A percentile compares a stretch with the other conserved stretches of the same genome.
phyloP scores from a whole-genome alignment of 2,329 filamentous ascomycete species.

The Arachnopeziza araneosa region DNA sequence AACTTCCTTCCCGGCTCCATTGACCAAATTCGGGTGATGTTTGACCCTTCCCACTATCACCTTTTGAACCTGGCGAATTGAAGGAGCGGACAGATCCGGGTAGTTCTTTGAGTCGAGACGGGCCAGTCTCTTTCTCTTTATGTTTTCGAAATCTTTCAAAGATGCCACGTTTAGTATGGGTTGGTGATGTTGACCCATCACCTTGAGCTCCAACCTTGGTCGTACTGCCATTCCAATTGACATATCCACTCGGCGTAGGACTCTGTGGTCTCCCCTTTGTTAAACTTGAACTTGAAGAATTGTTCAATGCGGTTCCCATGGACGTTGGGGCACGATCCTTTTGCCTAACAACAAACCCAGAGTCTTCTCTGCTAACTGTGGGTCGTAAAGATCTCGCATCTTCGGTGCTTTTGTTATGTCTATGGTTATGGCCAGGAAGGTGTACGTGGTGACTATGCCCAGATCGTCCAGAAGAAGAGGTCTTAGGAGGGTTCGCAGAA shows the following conservation, averaged over 20 bases:
- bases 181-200: slow-evolving; percentile 45
- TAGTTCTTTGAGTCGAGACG: slow-evolving; percentile 41
- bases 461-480: slow-evolving; percentile 57
- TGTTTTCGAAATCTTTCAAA: slow-evolving; percentile 32
- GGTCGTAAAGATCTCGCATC: slow-evolving; percentile 63
- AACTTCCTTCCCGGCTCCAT: slow-evolving; percentile 28
- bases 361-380: slow-evolving; percentile 71
- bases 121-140: slow-evolving; percentile 50
- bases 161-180: slow-evolving; percentile 28
- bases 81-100: slow-evolving; percentile 50
- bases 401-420: slow-evolving; percentile 67
- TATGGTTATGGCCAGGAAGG: slow-evolving; percentile 56
- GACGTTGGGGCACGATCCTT: slow-evolving; percentile 43
- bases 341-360: slow-evolving; percentile 42
- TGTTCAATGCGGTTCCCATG: slow-evolving; percentile 25
- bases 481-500: slow-evolving; percentile 49
- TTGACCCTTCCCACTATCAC: slow-evolving; percentile 18
- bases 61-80: slow-evolving; percentile 28
- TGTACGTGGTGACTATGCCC: slow-evolving; percentile 47
- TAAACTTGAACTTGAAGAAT: slow-evolving; percentile 25
- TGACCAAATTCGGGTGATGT: slow-evolving; percentile 24
- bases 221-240: slow-evolving; percentile 41
- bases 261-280: slow-evolving; percentile 62
- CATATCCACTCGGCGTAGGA: slow-evolving; percentile 66
- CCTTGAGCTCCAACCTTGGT: slow-evolving; percentile 12